Evolutionary conservation across 129 eudicot genomes (phyloP).

Genomic region (Heracleum sosnowskyi): DNA sequence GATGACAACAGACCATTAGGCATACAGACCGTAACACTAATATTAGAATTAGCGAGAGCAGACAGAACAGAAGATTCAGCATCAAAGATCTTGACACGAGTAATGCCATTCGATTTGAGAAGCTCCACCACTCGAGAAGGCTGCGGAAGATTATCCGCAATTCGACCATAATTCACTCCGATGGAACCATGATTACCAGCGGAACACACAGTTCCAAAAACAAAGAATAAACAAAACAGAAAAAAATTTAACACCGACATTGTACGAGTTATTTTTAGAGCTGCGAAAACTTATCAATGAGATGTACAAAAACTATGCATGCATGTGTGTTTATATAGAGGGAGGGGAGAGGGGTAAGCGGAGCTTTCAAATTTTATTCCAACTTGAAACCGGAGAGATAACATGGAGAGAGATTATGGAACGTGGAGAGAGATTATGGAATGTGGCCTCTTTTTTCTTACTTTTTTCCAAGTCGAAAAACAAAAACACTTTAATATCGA

Average conservation of each 20-base stretch:
- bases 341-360: background rate
- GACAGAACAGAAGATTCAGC: background rate
- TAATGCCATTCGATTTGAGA: background rate
- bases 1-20: background rate
- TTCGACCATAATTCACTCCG: background rate
- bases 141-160: background rate
- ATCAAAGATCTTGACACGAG: background rate
- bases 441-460: too few species aligned
- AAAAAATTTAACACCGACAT: background rate
- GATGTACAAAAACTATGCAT: background rate
- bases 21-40: background rate
- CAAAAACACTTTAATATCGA: too few species aligned
- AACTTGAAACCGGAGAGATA: too few species aligned
- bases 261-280: background rate
- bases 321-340: background rate
- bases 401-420: too few species aligned
- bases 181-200: background rate
- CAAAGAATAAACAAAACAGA: background rate
- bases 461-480: too few species aligned
- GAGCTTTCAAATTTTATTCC: background rate
- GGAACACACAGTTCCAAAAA: background rate
- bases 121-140: background rate
- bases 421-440: too few species aligned
- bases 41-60: background rate
- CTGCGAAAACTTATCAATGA: background rate